These are phyloP conservation scores for Leishmania tarentolae DNA, from an alignment of 208 protist genomes.

Conservation along the genomic window DNA sequence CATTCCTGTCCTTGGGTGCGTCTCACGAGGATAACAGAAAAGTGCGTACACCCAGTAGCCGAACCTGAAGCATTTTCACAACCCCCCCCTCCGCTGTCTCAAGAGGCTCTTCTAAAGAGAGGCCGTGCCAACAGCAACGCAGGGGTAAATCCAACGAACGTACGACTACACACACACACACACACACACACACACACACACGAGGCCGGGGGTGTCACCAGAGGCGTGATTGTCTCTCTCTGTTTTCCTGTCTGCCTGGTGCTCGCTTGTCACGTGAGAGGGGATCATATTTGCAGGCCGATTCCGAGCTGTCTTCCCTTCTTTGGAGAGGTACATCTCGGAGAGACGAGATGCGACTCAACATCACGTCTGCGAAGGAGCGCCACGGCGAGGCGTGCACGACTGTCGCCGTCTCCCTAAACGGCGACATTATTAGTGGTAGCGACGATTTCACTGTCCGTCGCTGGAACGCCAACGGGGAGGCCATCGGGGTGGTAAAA, in stretches of 20 bases:
- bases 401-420: constrained; percentile 81
- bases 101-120: background rate
- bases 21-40: background rate
- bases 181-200: background rate
- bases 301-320: background rate
- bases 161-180: background rate
- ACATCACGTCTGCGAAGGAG: constrained; percentile 79
- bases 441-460: constrained; percentile 92
- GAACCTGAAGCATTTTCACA: background rate
- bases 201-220: background rate
- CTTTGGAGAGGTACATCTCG: background rate
- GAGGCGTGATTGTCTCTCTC: background rate
- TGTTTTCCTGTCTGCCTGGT: background rate
- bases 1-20: background rate
- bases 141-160: background rate
- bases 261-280: background rate
- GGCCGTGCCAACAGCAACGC: background rate
- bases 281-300: background rate
- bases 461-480: constrained; percentile 91
- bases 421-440: constrained; percentile 87
- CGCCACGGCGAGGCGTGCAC: constrained; percentile 90
- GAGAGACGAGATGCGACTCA: constrained; percentile 62
- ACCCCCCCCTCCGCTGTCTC: background rate
- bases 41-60: background rate
- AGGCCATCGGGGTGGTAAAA: constrained; percentile 86